Evolutionary conservation across 371 early-diverging fungal species (phyloP).

Genomic region (Conidiobolus incongruus): DNA sequence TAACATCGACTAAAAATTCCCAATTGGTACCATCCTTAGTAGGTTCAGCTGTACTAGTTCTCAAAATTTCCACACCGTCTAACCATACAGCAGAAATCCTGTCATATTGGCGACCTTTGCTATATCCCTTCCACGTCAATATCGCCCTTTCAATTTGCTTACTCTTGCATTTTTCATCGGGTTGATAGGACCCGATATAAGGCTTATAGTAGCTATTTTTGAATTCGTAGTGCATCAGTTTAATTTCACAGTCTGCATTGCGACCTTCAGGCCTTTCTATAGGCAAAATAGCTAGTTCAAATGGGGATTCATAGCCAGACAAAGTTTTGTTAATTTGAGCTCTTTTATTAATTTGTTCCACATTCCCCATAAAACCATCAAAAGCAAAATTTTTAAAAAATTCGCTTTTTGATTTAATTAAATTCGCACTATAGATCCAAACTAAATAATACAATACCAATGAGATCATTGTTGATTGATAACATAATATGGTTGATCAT

Average conservation of each 20-base stretch:
- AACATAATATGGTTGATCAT: too few species aligned
- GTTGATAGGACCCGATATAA: background rate
- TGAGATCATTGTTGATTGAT: too few species aligned
- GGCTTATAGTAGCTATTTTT: background rate
- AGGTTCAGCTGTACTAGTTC: conserved; percentile 3
- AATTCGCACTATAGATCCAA: too few species aligned
- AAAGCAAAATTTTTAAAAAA: too few species aligned
- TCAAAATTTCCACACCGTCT: background rate
- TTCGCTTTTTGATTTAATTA: too few species aligned
- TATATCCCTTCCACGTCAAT: background rate
- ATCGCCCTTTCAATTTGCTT: background rate
- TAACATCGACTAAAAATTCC: background rate
- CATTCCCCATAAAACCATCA: too few species aligned
- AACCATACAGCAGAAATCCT: background rate
- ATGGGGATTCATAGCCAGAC: background rate
- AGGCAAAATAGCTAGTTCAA: background rate
- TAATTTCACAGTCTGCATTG: background rate
- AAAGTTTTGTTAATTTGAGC: too few species aligned
- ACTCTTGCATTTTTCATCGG: background rate
- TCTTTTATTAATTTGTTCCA: too few species aligned
- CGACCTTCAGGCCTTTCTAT: background rate
- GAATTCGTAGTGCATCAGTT: background rate
- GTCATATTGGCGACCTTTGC: conserved; percentile 3
- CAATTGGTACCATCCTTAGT: background rate
- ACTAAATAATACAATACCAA: too few species aligned